A percentile compares a stretch with the other conserved stretches of the same genome.
Evolutionary conservation across 306 rosid genomes (phyloP).

Genomic region (Echinosophora koreensis): DNA sequence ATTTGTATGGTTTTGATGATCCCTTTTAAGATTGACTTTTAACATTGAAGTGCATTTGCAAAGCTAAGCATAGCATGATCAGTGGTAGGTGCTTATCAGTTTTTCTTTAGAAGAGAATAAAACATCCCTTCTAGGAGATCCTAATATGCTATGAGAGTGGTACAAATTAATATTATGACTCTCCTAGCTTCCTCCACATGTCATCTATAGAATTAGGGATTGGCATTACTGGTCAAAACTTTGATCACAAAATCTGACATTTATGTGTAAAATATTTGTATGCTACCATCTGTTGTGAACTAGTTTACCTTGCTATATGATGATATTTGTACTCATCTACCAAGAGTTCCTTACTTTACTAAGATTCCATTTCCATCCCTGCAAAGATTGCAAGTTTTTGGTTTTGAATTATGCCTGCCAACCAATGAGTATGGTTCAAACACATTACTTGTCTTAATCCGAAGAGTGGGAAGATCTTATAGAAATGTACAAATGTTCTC

Average conservation of each 20-base stretch:
- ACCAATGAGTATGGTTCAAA: neutral
- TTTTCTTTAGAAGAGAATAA: neutral
- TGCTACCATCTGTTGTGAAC: neutral
- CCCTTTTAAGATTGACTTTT: neutral
- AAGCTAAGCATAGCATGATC: neutral
- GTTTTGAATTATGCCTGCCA: neutral
- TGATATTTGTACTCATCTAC: neutral
- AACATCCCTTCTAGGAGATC: neutral
- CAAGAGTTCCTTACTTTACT: neutral
- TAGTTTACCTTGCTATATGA: neutral
- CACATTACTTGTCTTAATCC: neutral
- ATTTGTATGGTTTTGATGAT: neutral
- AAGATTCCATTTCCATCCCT: slow-evolving; percentile 4
- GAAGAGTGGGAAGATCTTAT: neutral
- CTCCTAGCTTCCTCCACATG: neutral
- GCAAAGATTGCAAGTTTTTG: neutral
- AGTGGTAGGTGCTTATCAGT: neutral
- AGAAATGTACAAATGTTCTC: slow-evolving; percentile 23
- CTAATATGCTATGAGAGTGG: neutral
- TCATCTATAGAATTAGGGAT: neutral
- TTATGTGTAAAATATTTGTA: neutral
- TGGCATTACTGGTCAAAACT: neutral
- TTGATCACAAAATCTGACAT: neutral
- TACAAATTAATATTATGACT: neutral
- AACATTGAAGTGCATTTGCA: neutral